Evolutionary conservation across 129 eudicot genomes (phyloP).

Genomic region (Kitagawia praeruptora): DNA sequence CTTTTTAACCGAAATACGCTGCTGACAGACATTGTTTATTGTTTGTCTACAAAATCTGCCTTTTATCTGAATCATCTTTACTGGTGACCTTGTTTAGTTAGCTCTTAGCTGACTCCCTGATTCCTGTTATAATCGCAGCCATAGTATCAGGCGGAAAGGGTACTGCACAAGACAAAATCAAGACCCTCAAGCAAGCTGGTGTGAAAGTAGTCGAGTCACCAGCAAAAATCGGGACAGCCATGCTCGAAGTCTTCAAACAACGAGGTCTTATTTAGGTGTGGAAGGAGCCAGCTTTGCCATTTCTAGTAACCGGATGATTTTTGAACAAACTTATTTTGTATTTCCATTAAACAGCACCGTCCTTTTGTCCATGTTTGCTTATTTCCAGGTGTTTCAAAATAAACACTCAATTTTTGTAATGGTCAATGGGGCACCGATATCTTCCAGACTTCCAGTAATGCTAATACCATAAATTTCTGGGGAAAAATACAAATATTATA

Average conservation of each 20-base stretch:
- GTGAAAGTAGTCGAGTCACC: constrained; percentile 66
- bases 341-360: background rate
- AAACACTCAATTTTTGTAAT: background rate
- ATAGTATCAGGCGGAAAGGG: constrained; percentile 68
- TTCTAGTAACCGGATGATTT: background rate
- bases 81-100: background rate
- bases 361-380: too few relatives aligned
- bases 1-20: too few relatives aligned
- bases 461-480: too few relatives aligned
- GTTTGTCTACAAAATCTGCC: background rate
- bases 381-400: background rate
- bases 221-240: constrained; percentile 51
- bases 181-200: constrained; percentile 47
- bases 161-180: constrained; percentile 65
- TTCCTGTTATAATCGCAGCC: constrained; percentile 26
- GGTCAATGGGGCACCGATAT: too few relatives aligned
- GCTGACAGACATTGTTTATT: background rate
- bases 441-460: too few relatives aligned
- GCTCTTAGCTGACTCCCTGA: background rate
- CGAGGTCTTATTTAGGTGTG: constrained; percentile 33
- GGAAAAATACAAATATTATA: too few relatives aligned
- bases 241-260: constrained; percentile 51
- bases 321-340: background rate
- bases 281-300: background rate
- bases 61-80: background rate